These are phyloP conservation scores for Aspergillus ruber DNA, from an alignment of 2,329 filamentous ascomycete genomes.

Conservation along the genomic window DNA sequence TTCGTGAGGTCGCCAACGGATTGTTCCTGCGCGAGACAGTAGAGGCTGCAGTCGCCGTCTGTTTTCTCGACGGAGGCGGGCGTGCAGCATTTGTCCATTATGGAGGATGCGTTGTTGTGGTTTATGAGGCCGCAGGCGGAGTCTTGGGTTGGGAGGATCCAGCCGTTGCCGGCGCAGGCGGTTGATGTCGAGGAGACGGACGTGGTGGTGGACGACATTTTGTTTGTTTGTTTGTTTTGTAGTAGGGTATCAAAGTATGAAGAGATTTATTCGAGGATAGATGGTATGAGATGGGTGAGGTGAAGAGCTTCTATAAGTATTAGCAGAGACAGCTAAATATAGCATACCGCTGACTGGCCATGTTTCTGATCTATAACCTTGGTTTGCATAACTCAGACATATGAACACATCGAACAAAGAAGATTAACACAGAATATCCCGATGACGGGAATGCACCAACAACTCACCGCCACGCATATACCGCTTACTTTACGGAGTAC, in stretches of 20 bases:
- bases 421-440: neutral
- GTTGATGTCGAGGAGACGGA: slow-evolving; percentile 12
- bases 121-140: slow-evolving; percentile 41
- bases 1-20: slow-evolving; percentile 26
- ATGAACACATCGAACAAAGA: neutral
- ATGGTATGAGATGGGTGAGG: too few relatives aligned
- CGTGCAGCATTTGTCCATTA: slow-evolving; percentile 44
- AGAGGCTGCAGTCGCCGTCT: slow-evolving; percentile 45
- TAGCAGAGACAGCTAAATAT: neutral
- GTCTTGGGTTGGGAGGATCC: slow-evolving; percentile 40
- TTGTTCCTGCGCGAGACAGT: slow-evolving; percentile 44
- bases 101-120: slow-evolving; percentile 36
- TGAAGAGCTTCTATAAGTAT: neutral
- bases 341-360: neutral
- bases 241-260: neutral
- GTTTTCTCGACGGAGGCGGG: slow-evolving; percentile 41
- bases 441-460: neutral
- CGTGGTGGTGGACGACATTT: slow-evolving; percentile 19
- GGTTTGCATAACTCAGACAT: neutral
- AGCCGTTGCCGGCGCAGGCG: slow-evolving; percentile 27
- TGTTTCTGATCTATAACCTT: neutral
- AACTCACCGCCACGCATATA: too few relatives aligned
- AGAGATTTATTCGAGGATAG: neutral
- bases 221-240: neutral
- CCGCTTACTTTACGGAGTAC: too few relatives aligned